Evolutionary conservation across 1,284 basidiomycete species (phyloP), one percentile per base, ranked within the genome.

Genomic region (Trichosporon coremiiforme): DNA sequence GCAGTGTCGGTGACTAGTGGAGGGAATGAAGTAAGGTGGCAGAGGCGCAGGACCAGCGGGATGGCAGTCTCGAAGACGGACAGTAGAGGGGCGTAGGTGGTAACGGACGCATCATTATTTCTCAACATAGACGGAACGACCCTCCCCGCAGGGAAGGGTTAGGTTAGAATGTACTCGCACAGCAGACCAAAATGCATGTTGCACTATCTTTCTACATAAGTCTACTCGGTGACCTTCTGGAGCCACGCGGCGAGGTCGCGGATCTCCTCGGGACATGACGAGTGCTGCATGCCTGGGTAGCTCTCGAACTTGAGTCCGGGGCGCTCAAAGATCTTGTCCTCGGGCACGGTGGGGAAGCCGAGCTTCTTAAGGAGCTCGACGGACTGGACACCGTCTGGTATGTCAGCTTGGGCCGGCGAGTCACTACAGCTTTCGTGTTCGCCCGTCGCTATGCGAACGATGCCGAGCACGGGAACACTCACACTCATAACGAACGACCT

Each of bases 181-280:
- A 13, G 15, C 22, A 29, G 55, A 38, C 55, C 12, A 4, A 25
- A 12, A 25, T 57, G 55, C 31, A 57, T 57, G 31, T 25, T 57
- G 55, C 31, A 57, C 22, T 57, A 29, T 57, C 55, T 63, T 36
- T 36, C 62, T 31, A 17, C 25, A 25, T 25, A 25, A 25, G 25
- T 25, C 25, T 25, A 25, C 25, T 25, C 25, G 67, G 80, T 70
- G 33, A 74, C 78, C 67, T 77, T 80, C 35, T 65, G 69, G 60
- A 80, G 66, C 80, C 80, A 82, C 20, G 63, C 69, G 64, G 75
- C 76, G 47, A 93, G 79, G 74, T 93, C 89, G 10, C 85, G 84
- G 57, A 93, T 84, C 80, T 94, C 91, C 78, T 87, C 75, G 36
- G 84, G 82, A 70, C 85, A 86, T 12, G 89, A 87, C 53, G 87